Evolutionary conservation across 306 rosid species (phyloP).

Genomic region (Lupinus albus): DNA sequence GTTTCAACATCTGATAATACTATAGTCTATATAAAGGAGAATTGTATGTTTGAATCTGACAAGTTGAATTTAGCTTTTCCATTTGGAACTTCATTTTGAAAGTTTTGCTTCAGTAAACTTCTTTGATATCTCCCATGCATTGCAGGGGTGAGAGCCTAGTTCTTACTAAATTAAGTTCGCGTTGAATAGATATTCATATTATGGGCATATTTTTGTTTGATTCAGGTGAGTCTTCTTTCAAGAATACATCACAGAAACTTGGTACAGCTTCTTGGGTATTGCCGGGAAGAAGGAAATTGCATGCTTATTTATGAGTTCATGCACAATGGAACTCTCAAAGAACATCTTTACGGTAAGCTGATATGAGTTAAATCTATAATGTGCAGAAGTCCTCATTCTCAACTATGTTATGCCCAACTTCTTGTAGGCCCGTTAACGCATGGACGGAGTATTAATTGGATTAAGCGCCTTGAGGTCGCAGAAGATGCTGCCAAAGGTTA

Average conservation of each 20-base stretch:
- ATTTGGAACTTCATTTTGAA: neutral
- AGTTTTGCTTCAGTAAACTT: too few relatives aligned
- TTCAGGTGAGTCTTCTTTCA: constrained; percentile 89
- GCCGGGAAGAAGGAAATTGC: constrained; percentile 75
- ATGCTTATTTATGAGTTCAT: constrained; percentile 95
- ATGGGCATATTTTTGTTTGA: constrained; percentile 30
- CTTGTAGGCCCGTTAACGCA: constrained; percentile 72
- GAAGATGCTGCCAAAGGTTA: constrained; percentile 97
- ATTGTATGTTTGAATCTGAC: neutral
- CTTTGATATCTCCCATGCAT: neutral
- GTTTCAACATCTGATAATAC: neutral
- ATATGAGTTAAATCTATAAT: constrained; percentile 34
- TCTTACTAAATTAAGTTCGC: constrained; percentile 17
- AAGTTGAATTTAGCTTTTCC: neutral
- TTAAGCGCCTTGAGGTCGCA: constrained; percentile 91
- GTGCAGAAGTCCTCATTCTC: constrained; percentile 29
- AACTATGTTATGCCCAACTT: constrained; percentile 35
- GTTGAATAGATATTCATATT: neutral
- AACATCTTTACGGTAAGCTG: constrained; percentile 86
- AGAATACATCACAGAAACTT: constrained; percentile 96
- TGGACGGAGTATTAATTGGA: constrained; percentile 78
- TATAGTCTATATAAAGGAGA: neutral
- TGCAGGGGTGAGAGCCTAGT: neutral
- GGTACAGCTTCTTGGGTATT: constrained; percentile 92
- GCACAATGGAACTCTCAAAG: constrained; percentile 99